Percentiles rank a stretch among this genome's conserved stretches.
Evolutionary conservation across 148 eudicot genomes (phyloP).

Genomic region (Polygonum aviculare): DNA sequence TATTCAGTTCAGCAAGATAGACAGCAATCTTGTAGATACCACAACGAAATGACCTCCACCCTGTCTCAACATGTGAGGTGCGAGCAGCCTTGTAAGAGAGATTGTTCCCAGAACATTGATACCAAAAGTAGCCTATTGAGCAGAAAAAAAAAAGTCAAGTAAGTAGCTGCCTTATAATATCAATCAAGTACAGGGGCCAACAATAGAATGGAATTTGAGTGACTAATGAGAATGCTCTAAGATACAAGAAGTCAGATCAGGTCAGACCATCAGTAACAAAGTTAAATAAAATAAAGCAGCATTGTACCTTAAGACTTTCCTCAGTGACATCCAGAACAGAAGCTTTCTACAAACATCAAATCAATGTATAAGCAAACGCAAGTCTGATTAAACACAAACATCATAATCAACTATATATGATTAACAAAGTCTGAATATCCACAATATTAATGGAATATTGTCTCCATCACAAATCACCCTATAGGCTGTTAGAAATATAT

Average conservation of each 20-base stretch:
- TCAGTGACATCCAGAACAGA: constrained; percentile 62
- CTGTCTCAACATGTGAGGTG: constrained; percentile 70
- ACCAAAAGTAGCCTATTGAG: constrained; percentile 63
- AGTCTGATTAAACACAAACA: constrained; percentile 1
- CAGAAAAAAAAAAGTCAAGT: constrained; percentile 8
- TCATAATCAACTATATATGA: background rate
- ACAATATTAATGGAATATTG: background rate
- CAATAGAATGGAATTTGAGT: background rate
- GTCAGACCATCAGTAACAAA: background rate
- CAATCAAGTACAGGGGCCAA: background rate
- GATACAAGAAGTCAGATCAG: background rate
- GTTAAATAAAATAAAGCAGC: background rate
- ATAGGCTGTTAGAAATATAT: background rate
- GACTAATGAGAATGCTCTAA: background rate
- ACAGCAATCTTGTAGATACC: constrained; percentile 37
- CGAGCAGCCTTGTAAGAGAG: constrained; percentile 78
- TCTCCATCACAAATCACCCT: background rate
- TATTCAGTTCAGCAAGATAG: background rate
- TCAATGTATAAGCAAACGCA: background rate
- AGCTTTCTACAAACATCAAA: constrained; percentile 57
- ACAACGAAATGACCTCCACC: constrained; percentile 94
- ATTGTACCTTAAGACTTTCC: constrained; percentile 72
- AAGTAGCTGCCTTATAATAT: background rate
- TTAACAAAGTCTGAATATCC: background rate
- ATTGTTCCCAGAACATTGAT: constrained; percentile 85